A percentile compares a stretch with the other conserved stretches of the same genome.
Evolutionary conservation across 164 flowering plant species (phyloP).

Genomic region (Liquidambar formosana): DNA sequence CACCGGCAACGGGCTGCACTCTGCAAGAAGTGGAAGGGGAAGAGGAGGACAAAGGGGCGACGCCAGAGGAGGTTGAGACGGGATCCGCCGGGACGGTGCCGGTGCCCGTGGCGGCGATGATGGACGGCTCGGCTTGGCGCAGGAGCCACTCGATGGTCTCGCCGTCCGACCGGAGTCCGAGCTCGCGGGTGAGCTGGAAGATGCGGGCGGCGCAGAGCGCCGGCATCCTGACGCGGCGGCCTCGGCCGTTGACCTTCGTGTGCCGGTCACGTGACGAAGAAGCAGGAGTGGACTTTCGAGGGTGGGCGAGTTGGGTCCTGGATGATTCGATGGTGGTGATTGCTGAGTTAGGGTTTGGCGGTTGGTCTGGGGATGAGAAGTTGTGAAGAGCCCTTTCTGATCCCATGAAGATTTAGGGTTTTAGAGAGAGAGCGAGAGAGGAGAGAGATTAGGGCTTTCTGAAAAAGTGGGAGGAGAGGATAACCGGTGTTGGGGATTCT

Average conservation of each 20-base stretch:
- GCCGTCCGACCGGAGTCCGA: slow-evolving; percentile 65
- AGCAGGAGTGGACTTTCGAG: slow-evolving; percentile 12
- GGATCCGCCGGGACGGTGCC: slow-evolving; percentile 38
- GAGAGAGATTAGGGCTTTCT: background rate
- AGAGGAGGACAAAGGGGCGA: slow-evolving; percentile 11
- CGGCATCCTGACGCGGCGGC: slow-evolving; percentile 60
- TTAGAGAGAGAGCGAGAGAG: background rate
- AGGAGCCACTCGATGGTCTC: slow-evolving; percentile 74
- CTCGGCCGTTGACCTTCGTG: slow-evolving; percentile 62
- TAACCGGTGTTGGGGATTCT: background rate
- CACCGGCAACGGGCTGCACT: slow-evolving; percentile 5
- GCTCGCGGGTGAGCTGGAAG: slow-evolving; percentile 69
- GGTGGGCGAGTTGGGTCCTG: slow-evolving; percentile 2
- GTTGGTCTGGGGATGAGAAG: slow-evolving; percentile 4
- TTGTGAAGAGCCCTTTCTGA: background rate
- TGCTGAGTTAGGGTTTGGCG: background rate
- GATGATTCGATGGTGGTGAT: background rate
- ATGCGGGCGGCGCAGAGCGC: slow-evolving; percentile 58
- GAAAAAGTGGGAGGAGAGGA: background rate
- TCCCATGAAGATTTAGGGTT: background rate
- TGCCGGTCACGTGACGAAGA: slow-evolving; percentile 42
- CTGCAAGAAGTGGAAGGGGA: slow-evolving; percentile 19
- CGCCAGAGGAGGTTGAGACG: slow-evolving; percentile 21
- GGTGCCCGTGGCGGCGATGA: slow-evolving; percentile 57
- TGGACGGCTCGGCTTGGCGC: slow-evolving; percentile 60